Base-by-base conservation (phyloP, 1,284 basidiomycete genomes). In the Trichosporon coremiiforme region DNA sequence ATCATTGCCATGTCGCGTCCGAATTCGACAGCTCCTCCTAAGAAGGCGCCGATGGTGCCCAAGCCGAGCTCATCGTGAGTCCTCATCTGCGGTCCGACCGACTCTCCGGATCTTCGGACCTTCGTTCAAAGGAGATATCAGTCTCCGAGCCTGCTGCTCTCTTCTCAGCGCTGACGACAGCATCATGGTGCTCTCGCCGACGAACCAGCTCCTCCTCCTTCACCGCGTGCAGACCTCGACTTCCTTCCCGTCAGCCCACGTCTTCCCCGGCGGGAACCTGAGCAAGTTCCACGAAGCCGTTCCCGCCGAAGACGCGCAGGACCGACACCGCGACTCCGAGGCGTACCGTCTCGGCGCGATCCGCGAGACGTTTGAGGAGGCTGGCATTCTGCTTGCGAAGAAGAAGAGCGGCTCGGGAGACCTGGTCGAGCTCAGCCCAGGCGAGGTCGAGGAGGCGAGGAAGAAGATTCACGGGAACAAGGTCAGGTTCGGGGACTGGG, bases 281-380 rank as follows among this genome's bases (percentile, higher is more conserved):
- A 55, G 45, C 45, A 50, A 57, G 45, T 67, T 64, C 63, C 69
- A 70, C 69, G 69, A 70, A 47, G 22, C 41, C 10, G 69, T 70
- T 6, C 71, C 71, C 13, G 65, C 41, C 10, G 55, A 50, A 1
- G 15, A 47, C 45, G 41, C 66, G 15, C 13, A 65, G 1, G 50
- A 64, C 20, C 65, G 71, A 8, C 71, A 73, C 67, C 13, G 47
- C 22, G 69, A 73, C 67, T 17, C 47, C 9, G 36, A 31, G 25
- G 67, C 66, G 15, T 73, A 73, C 64, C 67, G 68, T 4, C 65
- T 73, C 36, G 69, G 63, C 0, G 71, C 71, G n/a, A 68, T 73
- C 35, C 66, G 71, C n/a, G 71, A 73, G 69, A 73, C 69, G 66
- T 73, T 70, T 35, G 71, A 73, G 64, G 71, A 73, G 66, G 68